A percentile compares a stretch with the other conserved stretches of the same genome.
phyloP scores from a whole-genome alignment of 2,329 filamentous ascomycete genomes.

The Penicillium sp. region DNA sequence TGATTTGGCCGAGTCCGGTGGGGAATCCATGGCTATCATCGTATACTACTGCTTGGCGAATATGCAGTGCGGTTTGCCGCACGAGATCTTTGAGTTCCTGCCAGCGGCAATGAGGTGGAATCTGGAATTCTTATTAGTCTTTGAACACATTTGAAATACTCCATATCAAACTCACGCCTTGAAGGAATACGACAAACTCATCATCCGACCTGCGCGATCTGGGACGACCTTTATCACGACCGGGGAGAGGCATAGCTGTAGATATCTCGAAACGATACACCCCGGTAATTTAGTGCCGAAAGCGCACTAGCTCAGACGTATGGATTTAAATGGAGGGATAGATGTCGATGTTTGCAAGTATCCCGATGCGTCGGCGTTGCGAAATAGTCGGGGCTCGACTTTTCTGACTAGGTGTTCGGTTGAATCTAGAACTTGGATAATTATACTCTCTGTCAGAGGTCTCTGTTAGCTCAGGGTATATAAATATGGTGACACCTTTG shows the following conservation, averaged over 20 bases:
- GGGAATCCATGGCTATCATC: slow-evolving; percentile 45
- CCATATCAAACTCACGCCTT: slow-evolving; percentile 36
- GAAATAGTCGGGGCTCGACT: slow-evolving; percentile 15
- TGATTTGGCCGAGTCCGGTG: slow-evolving; percentile 46
- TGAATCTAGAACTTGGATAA: slow-evolving; percentile 9
- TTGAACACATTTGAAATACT: slow-evolving; percentile 1
- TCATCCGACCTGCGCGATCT: slow-evolving; percentile 39
- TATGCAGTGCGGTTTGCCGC: slow-evolving; percentile 45
- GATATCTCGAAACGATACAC: not conserved
- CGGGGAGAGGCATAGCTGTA: slow-evolving; percentile 33
- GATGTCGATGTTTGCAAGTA: slow-evolving; percentile 2
- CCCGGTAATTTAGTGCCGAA: not conserved
- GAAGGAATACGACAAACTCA: slow-evolving; percentile 47
- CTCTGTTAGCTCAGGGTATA: slow-evolving; percentile 5
- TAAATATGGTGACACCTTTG: not conserved
- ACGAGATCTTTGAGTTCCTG: slow-evolving; percentile 48
- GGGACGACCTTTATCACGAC: slow-evolving; percentile 34
- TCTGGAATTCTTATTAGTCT: slow-evolving; percentile 28
- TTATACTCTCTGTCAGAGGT: not conserved
- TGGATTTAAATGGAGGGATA: not conserved
- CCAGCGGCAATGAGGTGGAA: slow-evolving; percentile 46
- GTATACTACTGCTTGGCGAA: slow-evolving; percentile 47
- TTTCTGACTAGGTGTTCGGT: slow-evolving; percentile 13
- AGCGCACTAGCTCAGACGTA: slow-evolving; percentile 2
- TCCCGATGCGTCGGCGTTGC: slow-evolving; percentile 9